Evolutionary conservation across 2,329 filamentous ascomycete species (phyloP).

Genomic region (Cladophialophora chaetospira): DNA sequence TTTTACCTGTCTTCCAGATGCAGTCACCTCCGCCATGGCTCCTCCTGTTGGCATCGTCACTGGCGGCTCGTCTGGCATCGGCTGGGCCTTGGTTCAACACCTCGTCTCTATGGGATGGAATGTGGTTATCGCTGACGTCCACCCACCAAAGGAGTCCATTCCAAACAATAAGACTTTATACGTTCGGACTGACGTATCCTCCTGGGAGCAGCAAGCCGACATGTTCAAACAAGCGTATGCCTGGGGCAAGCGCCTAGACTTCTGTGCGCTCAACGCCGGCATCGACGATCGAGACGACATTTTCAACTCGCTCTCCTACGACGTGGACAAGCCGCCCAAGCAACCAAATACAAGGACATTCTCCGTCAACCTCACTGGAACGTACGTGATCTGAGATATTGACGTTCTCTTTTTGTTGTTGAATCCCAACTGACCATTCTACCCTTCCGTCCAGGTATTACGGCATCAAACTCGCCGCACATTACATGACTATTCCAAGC

Average conservation of each 20-base stretch:
- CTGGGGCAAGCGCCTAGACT: conserved; percentile 15
- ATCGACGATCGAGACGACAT: conserved; percentile 21
- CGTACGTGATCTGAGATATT: no score
- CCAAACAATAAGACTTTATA: not conserved
- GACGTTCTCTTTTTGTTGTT: no score
- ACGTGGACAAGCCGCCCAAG: conserved; percentile 10
- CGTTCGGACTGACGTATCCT: conserved; percentile 17
- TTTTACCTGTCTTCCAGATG: no score
- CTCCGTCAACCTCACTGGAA: conserved; percentile 12
- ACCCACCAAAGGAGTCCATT: not conserved
- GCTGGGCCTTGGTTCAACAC: conserved; percentile 13
- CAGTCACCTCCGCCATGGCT: conserved; percentile 1
- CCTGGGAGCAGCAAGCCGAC: conserved; percentile 15
- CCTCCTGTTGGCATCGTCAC: conserved; percentile 33
- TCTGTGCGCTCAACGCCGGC: conserved; percentile 20
- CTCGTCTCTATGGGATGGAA: conserved; percentile 16
- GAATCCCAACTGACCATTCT: no score
- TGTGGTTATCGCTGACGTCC: conserved; percentile 17
- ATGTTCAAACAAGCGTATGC: conserved; percentile 18
- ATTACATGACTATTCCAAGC: conserved; percentile 51
- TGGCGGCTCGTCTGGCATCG: conserved; percentile 36
- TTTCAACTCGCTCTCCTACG: conserved; percentile 15
- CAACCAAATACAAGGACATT: conserved; percentile 12
- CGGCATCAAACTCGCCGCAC: conserved; percentile 53
- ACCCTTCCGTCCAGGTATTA: no score